A percentile compares a stretch with the other conserved stretches of the same genome.
phyloP scores from a whole-genome alignment of 768 basidiomycete species.

The Trametes sanguinea region DNA sequence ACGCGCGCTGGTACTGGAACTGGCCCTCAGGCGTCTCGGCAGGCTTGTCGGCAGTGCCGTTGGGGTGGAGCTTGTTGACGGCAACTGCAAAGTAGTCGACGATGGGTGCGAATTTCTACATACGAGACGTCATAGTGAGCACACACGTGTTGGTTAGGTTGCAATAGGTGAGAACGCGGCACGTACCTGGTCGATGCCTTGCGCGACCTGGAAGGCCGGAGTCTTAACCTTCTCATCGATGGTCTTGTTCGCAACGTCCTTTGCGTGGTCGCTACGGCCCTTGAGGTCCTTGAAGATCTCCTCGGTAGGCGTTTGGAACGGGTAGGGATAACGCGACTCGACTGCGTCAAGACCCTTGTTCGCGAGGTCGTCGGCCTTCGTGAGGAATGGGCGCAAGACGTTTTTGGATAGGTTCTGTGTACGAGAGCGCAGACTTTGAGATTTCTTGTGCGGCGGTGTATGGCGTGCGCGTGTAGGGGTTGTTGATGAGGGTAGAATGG shows the following conservation, averaged over 20 bases:
- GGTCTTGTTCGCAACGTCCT: constrained; percentile 59
- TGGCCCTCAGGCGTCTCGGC: constrained; percentile 53
- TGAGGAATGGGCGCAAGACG: constrained; percentile 69
- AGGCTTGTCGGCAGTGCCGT: constrained; percentile 51
- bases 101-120: constrained; percentile 69
- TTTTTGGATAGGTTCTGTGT: constrained; percentile 65
- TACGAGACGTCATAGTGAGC: constrained; percentile 24
- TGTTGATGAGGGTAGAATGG: constrained; percentile 58
- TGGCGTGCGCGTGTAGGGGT: constrained; percentile 61
- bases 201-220: constrained; percentile 62
- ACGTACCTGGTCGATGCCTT: constrained; percentile 72
- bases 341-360: constrained; percentile 78
- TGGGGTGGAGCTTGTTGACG: constrained; percentile 40
- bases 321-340: constrained; percentile 71
- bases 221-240: constrained; percentile 66
- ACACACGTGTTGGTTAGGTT: constrained; percentile 9
- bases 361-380: constrained; percentile 62
- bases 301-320: constrained; percentile 73
- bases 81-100: constrained; percentile 70
- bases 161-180: background rate
- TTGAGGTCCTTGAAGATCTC: constrained; percentile 65
- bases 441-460: constrained; percentile 67
- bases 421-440: constrained; percentile 42
- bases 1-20: constrained; percentile 79
- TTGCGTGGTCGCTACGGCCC: constrained; percentile 55